phyloP scores from a whole-genome alignment of 495 filamentous ascomycete species.

The Oidiodendron maius region DNA sequence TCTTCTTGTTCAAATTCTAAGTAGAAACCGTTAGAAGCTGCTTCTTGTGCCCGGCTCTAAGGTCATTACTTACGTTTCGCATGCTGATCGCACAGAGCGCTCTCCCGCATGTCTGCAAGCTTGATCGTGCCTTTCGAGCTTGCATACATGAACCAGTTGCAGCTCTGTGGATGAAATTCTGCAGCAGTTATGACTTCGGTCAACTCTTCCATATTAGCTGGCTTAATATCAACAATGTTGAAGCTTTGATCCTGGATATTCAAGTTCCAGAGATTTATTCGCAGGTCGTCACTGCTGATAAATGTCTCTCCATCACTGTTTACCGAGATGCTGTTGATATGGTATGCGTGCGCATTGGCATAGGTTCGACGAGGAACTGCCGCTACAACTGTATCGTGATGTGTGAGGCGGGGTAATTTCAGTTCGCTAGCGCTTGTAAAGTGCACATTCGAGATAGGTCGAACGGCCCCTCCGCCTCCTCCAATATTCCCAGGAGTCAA shows the following conservation, averaged over 20 bases:
- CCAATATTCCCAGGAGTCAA: conserved; percentile 72
- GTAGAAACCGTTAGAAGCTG: conserved; percentile 1
- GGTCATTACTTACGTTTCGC: conserved; percentile 68
- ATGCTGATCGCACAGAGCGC: conserved; percentile 91
- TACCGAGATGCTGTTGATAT: conserved; percentile 99
- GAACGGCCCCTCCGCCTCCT: conserved; percentile 67
- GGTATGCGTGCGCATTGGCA: conserved; percentile 97
- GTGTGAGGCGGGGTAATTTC: conserved; percentile 90
- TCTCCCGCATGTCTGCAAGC: conserved; percentile 95
- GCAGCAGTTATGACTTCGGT: conserved; percentile 98
- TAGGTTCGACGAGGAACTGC: conserved; percentile 94
- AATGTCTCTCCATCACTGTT: conserved; percentile 99
- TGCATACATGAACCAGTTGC: conserved; percentile 99
- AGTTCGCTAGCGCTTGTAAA: conserved; percentile 79
- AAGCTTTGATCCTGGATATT: conserved; percentile 99
- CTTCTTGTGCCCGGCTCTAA: not conserved
- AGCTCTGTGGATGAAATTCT: conserved; percentile 94
- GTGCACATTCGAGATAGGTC: conserved; percentile 58
- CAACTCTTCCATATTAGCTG: conserved; percentile 98
- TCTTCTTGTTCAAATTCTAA: conserved; percentile 98
- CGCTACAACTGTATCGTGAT: conserved; percentile 97
- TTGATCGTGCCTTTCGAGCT: conserved; percentile 99
- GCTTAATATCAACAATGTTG: conserved; percentile 99
- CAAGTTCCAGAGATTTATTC: conserved; percentile 97
- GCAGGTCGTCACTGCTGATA: conserved; percentile 95